Percentiles rank a stretch among this genome's conserved stretches.
Conservation (phyloP, 176 grass and related monocot species). For the Carex littledalei region DNA sequence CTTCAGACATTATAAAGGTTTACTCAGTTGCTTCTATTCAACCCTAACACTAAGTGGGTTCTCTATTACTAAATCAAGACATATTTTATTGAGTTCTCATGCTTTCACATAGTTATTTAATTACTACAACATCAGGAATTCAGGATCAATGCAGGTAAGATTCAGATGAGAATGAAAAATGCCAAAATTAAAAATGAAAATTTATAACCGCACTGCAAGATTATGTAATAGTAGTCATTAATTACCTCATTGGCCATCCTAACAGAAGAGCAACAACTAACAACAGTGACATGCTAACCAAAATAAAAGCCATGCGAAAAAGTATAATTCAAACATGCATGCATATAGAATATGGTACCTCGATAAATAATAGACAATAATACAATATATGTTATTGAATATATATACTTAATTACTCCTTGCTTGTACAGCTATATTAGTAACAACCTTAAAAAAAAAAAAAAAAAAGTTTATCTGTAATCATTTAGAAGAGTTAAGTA, state of each 20-base stretch:
- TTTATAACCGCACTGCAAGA: background rate
- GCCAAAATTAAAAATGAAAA: background rate
- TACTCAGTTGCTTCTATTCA: background rate
- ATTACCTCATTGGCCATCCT: background rate
- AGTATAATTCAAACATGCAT: background rate
- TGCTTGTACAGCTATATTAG: background rate
- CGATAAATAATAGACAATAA: background rate
- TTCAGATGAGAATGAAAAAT: background rate
- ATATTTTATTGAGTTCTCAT: background rate
- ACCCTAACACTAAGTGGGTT: conserved; percentile 7
- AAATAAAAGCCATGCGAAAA: background rate
- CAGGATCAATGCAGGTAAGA: background rate
- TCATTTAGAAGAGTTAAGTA: background rate
- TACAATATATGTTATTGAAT: background rate
- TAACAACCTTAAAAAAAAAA: no score
- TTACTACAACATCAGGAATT: background rate
- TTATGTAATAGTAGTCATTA: background rate
- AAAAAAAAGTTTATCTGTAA: background rate
- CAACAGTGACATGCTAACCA: conserved; percentile 13
- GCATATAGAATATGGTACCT: background rate
- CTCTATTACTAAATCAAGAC: background rate
- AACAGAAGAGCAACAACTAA: conserved; percentile 1
- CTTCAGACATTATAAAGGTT: conserved; percentile 96
- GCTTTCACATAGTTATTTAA: background rate
- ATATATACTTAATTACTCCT: background rate